Conservation (phyloP, 495 filamentous ascomycete species). For the Baudoinia panamericana region DNA sequence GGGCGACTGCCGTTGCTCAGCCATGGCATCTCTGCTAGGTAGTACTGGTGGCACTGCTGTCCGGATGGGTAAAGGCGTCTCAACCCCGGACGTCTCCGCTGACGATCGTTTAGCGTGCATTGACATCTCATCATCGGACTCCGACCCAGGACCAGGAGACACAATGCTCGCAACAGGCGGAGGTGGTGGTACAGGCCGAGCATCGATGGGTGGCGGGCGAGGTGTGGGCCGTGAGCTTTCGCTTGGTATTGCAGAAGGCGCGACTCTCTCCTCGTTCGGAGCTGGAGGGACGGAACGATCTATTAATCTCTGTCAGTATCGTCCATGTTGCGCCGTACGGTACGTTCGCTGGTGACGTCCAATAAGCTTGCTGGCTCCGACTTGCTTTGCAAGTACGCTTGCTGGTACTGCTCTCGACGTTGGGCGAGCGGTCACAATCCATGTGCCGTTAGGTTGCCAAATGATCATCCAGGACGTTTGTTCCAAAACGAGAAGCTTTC, state of each 20-base stretch:
- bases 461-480: not conserved
- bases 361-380: no score
- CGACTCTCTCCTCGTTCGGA: conserved; percentile 27
- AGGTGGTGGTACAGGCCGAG: conserved; percentile 41
- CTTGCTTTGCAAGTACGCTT: no score
- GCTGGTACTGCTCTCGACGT: no score
- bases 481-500: conserved; percentile 1
- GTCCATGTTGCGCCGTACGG: no score
- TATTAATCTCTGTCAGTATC: conserved; percentile 19
- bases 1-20: conserved; percentile 16
- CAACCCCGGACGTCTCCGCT: conserved; percentile 32
- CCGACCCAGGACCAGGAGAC: conserved; percentile 67
- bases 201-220: conserved; percentile 19
- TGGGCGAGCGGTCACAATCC: not conserved
- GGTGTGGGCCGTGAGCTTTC: conserved; percentile 44
- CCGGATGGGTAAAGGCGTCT: conserved; percentile 31
- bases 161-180: conserved; percentile 45
- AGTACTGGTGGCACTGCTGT: conserved; percentile 33
- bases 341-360: no score
- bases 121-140: conserved; percentile 91
- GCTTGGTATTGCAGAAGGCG: conserved; percentile 46
- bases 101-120: conserved; percentile 41
- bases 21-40: conserved; percentile 16
- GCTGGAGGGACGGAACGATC: conserved; percentile 41
- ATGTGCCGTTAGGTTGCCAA: not conserved